These are phyloP conservation scores for Termitomyces sp. DNA, from an alignment of 768 basidiomycete genomes.

Conservation along the genomic window DNA sequence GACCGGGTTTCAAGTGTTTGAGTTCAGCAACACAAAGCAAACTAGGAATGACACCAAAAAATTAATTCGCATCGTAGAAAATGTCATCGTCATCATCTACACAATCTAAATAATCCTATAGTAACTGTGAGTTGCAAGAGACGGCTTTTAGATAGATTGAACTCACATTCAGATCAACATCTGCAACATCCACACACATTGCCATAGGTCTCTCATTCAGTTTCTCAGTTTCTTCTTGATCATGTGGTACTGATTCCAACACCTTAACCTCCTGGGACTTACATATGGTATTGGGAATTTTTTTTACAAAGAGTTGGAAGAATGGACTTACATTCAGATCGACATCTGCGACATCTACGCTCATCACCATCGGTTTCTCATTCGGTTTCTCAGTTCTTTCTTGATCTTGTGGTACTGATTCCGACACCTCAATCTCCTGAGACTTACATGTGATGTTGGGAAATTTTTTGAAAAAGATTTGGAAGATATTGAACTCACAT, in stretches of 20 bases:
- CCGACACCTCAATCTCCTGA: too few species aligned
- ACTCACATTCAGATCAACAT: constrained; percentile 12
- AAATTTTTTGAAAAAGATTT: neutral
- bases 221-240: neutral
- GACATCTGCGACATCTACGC: constrained; percentile 13
- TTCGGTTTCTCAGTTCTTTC: neutral
- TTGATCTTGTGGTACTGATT: too few species aligned
- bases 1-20: neutral
- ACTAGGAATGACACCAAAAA: neutral
- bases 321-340: neutral
- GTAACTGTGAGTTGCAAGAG: neutral
- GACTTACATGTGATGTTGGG: neutral
- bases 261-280: neutral
- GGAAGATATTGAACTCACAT: neutral
- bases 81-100: constrained; percentile 11
- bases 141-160: neutral
- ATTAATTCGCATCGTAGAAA: neutral
- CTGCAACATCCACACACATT: constrained; percentile 12
- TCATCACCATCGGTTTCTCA: too few species aligned
- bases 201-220: too few species aligned
- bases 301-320: neutral
- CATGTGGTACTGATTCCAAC: too few species aligned
- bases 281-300: neutral
- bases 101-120: constrained; percentile 16
- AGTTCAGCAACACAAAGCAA: neutral